Base-by-base conservation (phyloP, 2,329 filamentous ascomycete genomes). In the Drechslerella dactyloides region DNA sequence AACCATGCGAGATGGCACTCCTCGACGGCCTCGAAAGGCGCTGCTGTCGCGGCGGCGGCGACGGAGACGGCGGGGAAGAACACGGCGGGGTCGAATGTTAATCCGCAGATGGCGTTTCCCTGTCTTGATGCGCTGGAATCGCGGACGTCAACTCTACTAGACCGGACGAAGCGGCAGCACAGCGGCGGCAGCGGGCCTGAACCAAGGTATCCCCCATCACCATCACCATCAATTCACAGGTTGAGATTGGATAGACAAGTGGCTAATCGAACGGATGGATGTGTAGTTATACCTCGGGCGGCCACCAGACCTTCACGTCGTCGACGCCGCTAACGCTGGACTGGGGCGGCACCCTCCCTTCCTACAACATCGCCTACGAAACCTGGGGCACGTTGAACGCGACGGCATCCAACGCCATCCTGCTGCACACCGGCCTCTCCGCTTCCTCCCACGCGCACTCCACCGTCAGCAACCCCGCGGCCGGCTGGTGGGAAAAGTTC, bases 401-500 rank as follows among this genome's bases (percentile, higher is more conserved):
- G 17, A 87, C 92, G 80, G 89, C 85, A 80, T 91, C 87, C 78
- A 99, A 99, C 79, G 92, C 88, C 2, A 94, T 99, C 73, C 84
- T 99, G 7, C 82, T 99, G 1, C 92, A 97, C 79, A 99, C 94
- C 0, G 94, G 94, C 7, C 84, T 99, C 3, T 97, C 93, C 0
- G 94, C 94, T n/a, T 97, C 93, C 5, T 97, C 93, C 65, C 94
- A 99, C 81, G 94, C 94, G 1, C 93, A 93, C 78, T 97, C 92
- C 66, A 97, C 93, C n/a, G 84, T 86, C 58, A 82, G 84, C 8
- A 99, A 99, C 79, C 85, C 90, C 0, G 90, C 93, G 79, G 89
- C 92, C 0, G 94, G 94, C 2, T 99, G 94, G 94, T 99, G 94
- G 94, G 94, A 99, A 81, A 93, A 90, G 80, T 99, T 99, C 79